Evolutionary conservation across 352 stramenopile species (phyloP).

Genomic region (Plasmopara muralis): DNA sequence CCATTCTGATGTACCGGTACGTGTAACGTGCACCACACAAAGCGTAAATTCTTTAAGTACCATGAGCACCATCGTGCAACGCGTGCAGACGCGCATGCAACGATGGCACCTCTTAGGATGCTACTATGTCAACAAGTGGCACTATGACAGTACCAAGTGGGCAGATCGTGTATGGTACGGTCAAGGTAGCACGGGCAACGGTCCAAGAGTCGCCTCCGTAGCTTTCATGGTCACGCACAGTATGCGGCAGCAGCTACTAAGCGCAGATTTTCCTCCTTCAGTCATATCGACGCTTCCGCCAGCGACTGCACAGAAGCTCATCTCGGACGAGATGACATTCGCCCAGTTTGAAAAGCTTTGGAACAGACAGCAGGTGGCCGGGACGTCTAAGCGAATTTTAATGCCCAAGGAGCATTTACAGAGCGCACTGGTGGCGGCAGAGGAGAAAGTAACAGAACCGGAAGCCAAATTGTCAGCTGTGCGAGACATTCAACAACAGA

Average conservation of each 20-base stretch:
- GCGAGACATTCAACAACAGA: slow-evolving; percentile 19
- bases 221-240: slow-evolving; percentile 81
- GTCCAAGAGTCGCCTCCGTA: slow-evolving; percentile 53
- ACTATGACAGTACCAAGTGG: slow-evolving; percentile 75
- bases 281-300: slow-evolving; percentile 62
- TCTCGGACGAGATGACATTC: slow-evolving; percentile 56
- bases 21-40: slow-evolving; percentile 1
- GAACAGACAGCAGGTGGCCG: slow-evolving; percentile 25
- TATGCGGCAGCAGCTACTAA: slow-evolving; percentile 59
- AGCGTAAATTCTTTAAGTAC: not conserved
- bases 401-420: slow-evolving; percentile 6
- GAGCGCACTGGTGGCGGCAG: slow-evolving; percentile 5
- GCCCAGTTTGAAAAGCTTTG: slow-evolving; percentile 38
- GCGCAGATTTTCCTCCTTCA: slow-evolving; percentile 43
- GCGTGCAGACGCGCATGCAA: slow-evolving; percentile 38
- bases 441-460: slow-evolving; percentile 7
- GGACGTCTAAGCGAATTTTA: slow-evolving; percentile 21
- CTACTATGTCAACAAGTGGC: slow-evolving; percentile 83
- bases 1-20: no score
- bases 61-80: slow-evolving; percentile 29
- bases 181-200: slow-evolving; percentile 30
- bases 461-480: slow-evolving; percentile 1
- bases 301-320: slow-evolving; percentile 44
- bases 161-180: slow-evolving; percentile 67
- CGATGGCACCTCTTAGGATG: slow-evolving; percentile 60